These are phyloP conservation scores for Beauveria australis DNA, from an alignment of 2,329 filamentous ascomycete species.

Conservation along the genomic window DNA sequence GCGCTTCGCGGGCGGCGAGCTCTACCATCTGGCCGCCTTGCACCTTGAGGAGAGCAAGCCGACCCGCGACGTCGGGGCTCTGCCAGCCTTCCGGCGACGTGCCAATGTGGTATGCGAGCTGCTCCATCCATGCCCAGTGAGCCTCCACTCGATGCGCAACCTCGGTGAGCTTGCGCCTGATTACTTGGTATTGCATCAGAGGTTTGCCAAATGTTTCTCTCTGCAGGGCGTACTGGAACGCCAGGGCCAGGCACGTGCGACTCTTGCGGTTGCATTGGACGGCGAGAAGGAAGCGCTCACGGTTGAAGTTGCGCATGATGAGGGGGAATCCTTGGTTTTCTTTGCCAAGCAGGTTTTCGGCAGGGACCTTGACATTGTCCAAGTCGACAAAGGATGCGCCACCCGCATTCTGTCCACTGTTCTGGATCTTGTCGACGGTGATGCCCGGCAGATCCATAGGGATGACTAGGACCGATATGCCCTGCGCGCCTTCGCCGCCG, in stretches of 20 bases:
- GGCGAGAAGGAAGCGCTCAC: slow-evolving; percentile 51
- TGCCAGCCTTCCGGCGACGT: slow-evolving; percentile 16
- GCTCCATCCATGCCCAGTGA: slow-evolving; percentile 54
- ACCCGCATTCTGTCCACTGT: slow-evolving; percentile 59
- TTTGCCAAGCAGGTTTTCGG: slow-evolving; percentile 42
- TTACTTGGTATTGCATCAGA: slow-evolving; percentile 49
- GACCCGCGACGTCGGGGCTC: slow-evolving; percentile 25
- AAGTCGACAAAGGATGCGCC: slow-evolving; percentile 49
- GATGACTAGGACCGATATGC: slow-evolving; percentile 51
- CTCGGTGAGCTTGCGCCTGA: slow-evolving; percentile 51
- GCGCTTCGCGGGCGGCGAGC: slow-evolving; percentile 41
- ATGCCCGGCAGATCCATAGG: slow-evolving; percentile 42
- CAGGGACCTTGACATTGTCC: slow-evolving; percentile 47
- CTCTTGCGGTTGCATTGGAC: slow-evolving; percentile 49
- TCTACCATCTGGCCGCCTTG: slow-evolving; percentile 41
- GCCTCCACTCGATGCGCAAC: slow-evolving; percentile 52
- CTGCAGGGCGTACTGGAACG: slow-evolving; percentile 41
- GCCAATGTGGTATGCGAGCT: slow-evolving; percentile 47
- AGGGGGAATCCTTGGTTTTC: slow-evolving; percentile 49
- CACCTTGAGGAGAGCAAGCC: slow-evolving; percentile 34
- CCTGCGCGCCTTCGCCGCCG: slow-evolving; percentile 41
- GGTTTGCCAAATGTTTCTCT: slow-evolving; percentile 52
- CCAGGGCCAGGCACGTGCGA: slow-evolving; percentile 45
- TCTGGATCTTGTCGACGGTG: slow-evolving; percentile 46
- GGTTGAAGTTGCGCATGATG: slow-evolving; percentile 53